Evolutionary conservation across 2,329 filamentous ascomycete genomes (phyloP), one percentile per base, ranked within the genome.

Genomic region (Colletotrichum magnum): DNA sequence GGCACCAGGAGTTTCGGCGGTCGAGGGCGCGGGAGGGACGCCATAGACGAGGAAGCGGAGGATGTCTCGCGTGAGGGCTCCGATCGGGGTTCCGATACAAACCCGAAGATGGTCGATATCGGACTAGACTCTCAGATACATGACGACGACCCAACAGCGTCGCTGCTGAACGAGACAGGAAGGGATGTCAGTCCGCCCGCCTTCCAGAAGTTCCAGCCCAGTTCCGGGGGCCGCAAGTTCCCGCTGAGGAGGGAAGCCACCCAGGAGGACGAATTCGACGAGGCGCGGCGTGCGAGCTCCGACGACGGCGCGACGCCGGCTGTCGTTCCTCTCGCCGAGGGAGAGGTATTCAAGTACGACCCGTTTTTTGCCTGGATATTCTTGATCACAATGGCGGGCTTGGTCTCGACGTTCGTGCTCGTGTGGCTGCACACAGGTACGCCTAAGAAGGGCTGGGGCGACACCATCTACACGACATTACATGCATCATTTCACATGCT

Each of bases 381-480:
- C 78, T 83, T 97, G 56, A 96, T 98, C 74, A 90, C 90, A 41
- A 83, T 97, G 61, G 94, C 93, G 53, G 92, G 92, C 47, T 88
- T 98, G 76, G 89, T 98, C 75, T 93, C 95, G 13, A 95, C 94
- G 0, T 97, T 94, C 75, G 90, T 97, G 72, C 86, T 99, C 15
- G 92, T 97, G 26, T 97, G 93, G 85, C 86, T 99, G 48, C 94
- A 98, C 77, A 98, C 95, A 2, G 90, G 93, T 18, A 84, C 91
- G 1, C 92, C 93, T 61, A 93, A 93, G 76, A 87, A 88, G 69
- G 92, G 92, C 1, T 88, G 97, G 65, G 95, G 95, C 15, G 96
- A 99, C 79, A 98, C 95, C 1, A 94, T 99, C 68, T 99, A 99
- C 80, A 94, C 93, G 15, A 94, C 94, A 5, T 83, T 99, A 43